Base-by-base conservation (phyloP, 257 asterid species). In the Ligustrum vulgare region DNA sequence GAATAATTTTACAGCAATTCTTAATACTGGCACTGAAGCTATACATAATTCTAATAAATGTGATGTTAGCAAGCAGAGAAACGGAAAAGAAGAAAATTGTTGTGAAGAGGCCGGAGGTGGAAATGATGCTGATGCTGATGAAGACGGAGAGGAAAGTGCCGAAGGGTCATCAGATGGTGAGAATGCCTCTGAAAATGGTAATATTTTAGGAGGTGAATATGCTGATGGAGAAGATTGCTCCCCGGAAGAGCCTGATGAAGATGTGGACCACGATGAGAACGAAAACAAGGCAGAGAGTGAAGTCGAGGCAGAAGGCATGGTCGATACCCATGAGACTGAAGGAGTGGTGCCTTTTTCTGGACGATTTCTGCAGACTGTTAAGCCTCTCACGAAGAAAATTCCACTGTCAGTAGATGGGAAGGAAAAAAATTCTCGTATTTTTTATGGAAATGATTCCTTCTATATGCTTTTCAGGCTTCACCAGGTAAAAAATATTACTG, bases 391-490 rank as follows among this genome's bases (percentile, higher is more conserved):
- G 20, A 51, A 83, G 78, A 85, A 80, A 41, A 68, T 82, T 74
- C 87, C 90, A 58, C 64, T 13, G 49, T 82, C 75, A 71, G 54
- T 80, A 76, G 85, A 70, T 58, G 91, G 78, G 82, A 84, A 69
- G 79, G 90, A 84, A 73, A 81, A 73, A 81, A 82, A 76, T 54
- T 79, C 83, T 64, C 81, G 69, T 65, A 78, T 92, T 72, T 91
- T 92, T 78, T 94, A 91, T 66, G 99, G 98, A 80, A 94, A 87
- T 41, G 92, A 91, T 82, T 87, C 97, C 65, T 86, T 92, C 87
- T 94, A 94, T 83, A 81, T 89, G 78, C 89, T 94, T 72, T 89
- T 91, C 81, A 86, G 95, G 91, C 97, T 92, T 81, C 98, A 94
- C 85, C 90, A 91, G 83, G 98, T 92, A 78, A 80, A 81, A 75